Evolutionary conservation across 148 eudicot species (phyloP).

Genomic region (Silene latifolia): DNA sequence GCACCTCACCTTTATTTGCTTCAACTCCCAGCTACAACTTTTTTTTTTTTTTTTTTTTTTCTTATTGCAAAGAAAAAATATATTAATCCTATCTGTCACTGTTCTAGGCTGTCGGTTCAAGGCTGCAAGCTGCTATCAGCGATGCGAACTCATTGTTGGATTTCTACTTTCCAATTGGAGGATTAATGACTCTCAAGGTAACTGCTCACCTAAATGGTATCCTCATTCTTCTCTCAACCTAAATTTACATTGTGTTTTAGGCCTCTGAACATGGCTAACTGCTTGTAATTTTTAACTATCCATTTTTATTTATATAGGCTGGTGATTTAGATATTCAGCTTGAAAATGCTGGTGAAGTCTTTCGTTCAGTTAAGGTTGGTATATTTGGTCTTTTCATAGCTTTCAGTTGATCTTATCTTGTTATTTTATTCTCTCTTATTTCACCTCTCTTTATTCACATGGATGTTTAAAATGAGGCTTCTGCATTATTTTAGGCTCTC

Average conservation of each 20-base stretch:
- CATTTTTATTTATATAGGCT: constrained; percentile 28
- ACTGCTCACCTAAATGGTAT: neutral
- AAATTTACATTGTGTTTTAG: neutral
- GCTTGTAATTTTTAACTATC: neutral
- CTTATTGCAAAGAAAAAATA: neutral
- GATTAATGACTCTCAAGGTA: constrained; percentile 76
- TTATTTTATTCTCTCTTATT: constrained; percentile 5
- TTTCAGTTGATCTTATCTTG: neutral
- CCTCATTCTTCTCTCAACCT: neutral
- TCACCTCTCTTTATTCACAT: neutral
- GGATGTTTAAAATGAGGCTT: constrained; percentile 19
- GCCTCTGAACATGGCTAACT: neutral
- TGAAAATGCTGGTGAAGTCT: constrained; percentile 55
- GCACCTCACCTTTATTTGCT: neutral
- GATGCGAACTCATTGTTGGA: constrained; percentile 61
- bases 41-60: neutral
- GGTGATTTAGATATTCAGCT: constrained; percentile 58
- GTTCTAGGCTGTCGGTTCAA: constrained; percentile 51
- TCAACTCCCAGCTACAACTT: neutral
- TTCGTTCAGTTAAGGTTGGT: constrained; percentile 77
- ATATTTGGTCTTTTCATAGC: constrained; percentile 4
- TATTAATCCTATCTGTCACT: neutral
- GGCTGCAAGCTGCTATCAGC: constrained; percentile 51
- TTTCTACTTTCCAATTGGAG: constrained; percentile 66
- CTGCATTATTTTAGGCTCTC: constrained; percentile 50